These are phyloP conservation scores for Meyerozyma smithsonii DNA, from an alignment of 1,139 yeast genomes.

Conservation along the genomic window DNA sequence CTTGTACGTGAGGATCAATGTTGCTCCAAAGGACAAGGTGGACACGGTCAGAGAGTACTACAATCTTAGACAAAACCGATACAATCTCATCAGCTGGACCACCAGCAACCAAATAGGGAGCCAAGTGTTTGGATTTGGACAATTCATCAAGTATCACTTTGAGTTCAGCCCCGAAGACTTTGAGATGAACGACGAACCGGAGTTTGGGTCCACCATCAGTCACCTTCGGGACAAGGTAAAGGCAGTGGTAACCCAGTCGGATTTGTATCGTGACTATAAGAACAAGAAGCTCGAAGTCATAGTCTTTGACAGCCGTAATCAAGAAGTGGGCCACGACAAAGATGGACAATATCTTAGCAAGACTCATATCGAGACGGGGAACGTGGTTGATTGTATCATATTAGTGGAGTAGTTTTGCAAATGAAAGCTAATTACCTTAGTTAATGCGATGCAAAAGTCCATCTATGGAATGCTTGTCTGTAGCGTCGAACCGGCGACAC, in stretches of 20 bases:
- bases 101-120: slow-evolving; percentile 16
- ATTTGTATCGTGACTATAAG: slow-evolving; percentile 28
- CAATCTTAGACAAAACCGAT: slow-evolving; percentile 21
- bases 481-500: no score
- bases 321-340: slow-evolving; percentile 19
- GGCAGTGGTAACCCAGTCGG: slow-evolving; percentile 49
- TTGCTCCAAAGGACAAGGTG: slow-evolving; percentile 20
- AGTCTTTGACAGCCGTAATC: slow-evolving; percentile 25
- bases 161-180: slow-evolving; percentile 83
- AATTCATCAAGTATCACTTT: slow-evolving; percentile 57
- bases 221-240: slow-evolving; percentile 54
- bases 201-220: slow-evolving; percentile 63
- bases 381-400: slow-evolving; percentile 47
- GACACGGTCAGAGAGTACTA: slow-evolving; percentile 24
- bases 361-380: slow-evolving; percentile 64
- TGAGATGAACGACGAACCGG: slow-evolving; percentile 52
- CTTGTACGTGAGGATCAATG: slow-evolving; percentile 50
- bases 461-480: no score
- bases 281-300: slow-evolving; percentile 21
- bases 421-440: no score
- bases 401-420: slow-evolving; percentile 7
- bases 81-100: slow-evolving; percentile 18
- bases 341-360: slow-evolving; percentile 56
- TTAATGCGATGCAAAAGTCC: no score
- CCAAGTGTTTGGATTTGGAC: slow-evolving; percentile 19